Conservation (phyloP, 257 asterid species). For the Nicotiana tabacum region DNA sequence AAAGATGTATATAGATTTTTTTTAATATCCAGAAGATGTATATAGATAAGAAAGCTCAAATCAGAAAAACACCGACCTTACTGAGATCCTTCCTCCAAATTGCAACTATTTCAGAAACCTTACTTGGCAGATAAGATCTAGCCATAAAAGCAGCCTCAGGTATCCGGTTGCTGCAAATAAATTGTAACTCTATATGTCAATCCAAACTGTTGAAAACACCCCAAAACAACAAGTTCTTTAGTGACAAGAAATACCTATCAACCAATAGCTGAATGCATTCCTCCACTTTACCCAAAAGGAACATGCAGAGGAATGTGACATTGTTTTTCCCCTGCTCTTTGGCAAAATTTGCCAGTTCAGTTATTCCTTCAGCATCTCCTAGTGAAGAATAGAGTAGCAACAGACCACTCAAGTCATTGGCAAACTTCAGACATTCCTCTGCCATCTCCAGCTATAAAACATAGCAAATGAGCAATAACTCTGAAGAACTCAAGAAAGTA, state of each 20-base stretch:
- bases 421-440: conserved; percentile 86
- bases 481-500: conserved; percentile 6
- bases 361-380: conserved; percentile 80
- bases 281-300: conserved; percentile 89
- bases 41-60: neutral
- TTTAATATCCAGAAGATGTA: neutral
- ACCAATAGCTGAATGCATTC: conserved; percentile 92
- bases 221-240: neutral
- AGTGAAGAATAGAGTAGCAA: conserved; percentile 81
- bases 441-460: conserved; percentile 83
- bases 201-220: neutral
- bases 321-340: conserved; percentile 92
- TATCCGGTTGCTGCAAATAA: conserved; percentile 80
- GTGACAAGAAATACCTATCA: conserved; percentile 54
- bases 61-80: conserved; percentile 44
- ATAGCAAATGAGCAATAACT: neutral
- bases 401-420: conserved; percentile 92
- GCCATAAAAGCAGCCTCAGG: conserved; percentile 99
- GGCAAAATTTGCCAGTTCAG: conserved; percentile 67
- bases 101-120: conserved; percentile 88
- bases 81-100: conserved; percentile 92
- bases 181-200: conserved; percentile 13
- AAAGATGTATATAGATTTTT: neutral
- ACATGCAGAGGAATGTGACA: conserved; percentile 88
- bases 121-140: conserved; percentile 96